Base-by-base conservation (phyloP, 108 stramenopile genomes). In the Discostella pseudostelligera region DNA sequence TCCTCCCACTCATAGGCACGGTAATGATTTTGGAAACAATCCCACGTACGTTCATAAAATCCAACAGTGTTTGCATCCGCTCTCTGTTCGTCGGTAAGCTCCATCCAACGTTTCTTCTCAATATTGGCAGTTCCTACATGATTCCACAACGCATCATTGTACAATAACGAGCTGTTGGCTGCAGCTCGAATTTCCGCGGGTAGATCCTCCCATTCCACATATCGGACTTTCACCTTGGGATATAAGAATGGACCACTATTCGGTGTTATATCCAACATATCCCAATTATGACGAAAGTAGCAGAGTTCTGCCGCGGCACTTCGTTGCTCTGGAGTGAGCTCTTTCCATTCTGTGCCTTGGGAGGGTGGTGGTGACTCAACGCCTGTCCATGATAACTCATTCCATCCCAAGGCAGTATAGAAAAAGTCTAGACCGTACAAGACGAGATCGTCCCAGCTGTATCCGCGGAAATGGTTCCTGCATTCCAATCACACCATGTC, bases 1-100 rank as follows among this genome's bases (percentile, higher is more conserved):
- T 62, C 59, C 10, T 36, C 25, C 83, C 83, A 83, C 10, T 36
- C 17, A 22, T 73, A 67, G 8, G 32, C 39, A n/a, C 24, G 21
- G 56, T 81, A 83, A 55, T 83, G 83, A 50, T 76, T 80, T 44
- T 77, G 76, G 42, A 77, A 77, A 40, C 83, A 83, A 68, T 83
- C 83, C 83, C 83, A 83, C 0, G 65, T 76, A 22, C 47, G 20
- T 21, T 60, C 60, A 32, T 59, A 69, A 29, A 82, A 82, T 26
- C 81, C 81, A 13, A 79, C 37, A 26, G 36, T 39, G 14, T 57
- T 62, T 10, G 77, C 76, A 12, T 67, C 72, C 0, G n/a, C n/a
- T 40, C 68, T 46, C 24, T 78, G 62, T 14, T 36, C 29, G 22
- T 59, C 62, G 16, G 64, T 68, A 43, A 78, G 61, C n/a, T 73